Base-by-base conservation (phyloP, 495 filamentous ascomycete genomes). In the Aspergillus bridgeri region DNA sequence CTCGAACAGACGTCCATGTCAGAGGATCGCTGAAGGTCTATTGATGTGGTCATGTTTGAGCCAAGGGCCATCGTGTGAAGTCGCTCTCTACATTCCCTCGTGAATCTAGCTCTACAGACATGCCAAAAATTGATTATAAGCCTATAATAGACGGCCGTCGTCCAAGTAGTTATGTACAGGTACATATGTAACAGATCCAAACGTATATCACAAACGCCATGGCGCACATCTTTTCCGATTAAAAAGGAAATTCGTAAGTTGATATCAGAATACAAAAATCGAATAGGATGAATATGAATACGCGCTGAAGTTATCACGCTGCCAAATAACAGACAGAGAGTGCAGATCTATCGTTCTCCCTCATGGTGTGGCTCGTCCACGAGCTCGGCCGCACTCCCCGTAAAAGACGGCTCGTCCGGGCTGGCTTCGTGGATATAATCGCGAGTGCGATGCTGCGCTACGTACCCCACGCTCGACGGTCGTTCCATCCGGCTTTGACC, bases 401-500 rank as follows among this genome's bases (percentile, higher is more conserved):
- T 64, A 21, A 80, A 70, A 3, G 75, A 73, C 0, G 79, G 78
- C 45, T 85, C 80, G n/a, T 84, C 77, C 27, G 75, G 73, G 60
- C 71, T 82, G 29, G 82, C 79, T 58, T 78, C 84, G 56, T 79
- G 79, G 47, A 86, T 83, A 50, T 82, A 80, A 50, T 85, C 83
- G 38, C 71, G 73, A 0, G 82, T 79, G 33, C 81, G 76, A 59
- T 89, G 85, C 25, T 90, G 86, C 38, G 87, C 76, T n/a, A 93
- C 90, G 61, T 85, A 86, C 1, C 90, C 89, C 63, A 86, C 78
- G 63, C 80, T 89, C 3, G 86, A 81, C 3, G 86, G 83, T 27
- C 82, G 79, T 42, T 89, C 87, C 9, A 76, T 64, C 60, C 62
- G 75, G 44, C 52, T 46, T 18, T 54, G 27, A 15, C 51, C 50